A percentile compares a stretch with the other conserved stretches of the same genome.
Conservation (phyloP, 306 rosid genomes). For the Acacia melanoxylon region DNA sequence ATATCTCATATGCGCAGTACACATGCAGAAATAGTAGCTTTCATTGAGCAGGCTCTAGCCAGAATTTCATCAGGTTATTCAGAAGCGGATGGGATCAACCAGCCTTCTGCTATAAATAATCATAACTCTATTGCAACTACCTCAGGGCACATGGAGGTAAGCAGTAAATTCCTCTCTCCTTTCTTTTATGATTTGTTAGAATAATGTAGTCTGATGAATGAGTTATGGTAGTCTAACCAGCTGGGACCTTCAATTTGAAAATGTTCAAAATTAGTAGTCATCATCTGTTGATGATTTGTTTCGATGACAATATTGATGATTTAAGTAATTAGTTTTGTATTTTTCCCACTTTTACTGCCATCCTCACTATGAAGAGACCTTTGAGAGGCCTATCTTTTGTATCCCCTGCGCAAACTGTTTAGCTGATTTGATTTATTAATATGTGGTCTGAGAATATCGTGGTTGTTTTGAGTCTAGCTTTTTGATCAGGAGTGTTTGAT, state of each 20-base stretch:
- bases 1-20: constrained; percentile 88
- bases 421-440: not conserved
- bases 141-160: constrained; percentile 78
- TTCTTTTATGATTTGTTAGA: not conserved
- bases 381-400: not conserved
- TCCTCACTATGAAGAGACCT: not conserved
- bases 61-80: constrained; percentile 80
- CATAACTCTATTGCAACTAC: constrained; percentile 53
- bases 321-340: not conserved
- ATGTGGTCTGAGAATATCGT: not conserved
- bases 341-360: not conserved
- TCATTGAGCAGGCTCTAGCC: constrained; percentile 90
- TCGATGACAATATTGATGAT: not conserved
- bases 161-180: not conserved
- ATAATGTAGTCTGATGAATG: not conserved
- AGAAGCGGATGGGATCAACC: constrained; percentile 70
- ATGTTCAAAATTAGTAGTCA: not conserved
- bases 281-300: not conserved
- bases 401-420: not conserved
- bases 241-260: not conserved
- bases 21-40: constrained; percentile 74
- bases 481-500: not conserved
- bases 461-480: not conserved
- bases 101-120: constrained; percentile 52
- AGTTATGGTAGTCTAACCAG: not conserved